Conservation (phyloP, 2,329 filamentous ascomycete species). For the Clonostachys solani region DNA sequence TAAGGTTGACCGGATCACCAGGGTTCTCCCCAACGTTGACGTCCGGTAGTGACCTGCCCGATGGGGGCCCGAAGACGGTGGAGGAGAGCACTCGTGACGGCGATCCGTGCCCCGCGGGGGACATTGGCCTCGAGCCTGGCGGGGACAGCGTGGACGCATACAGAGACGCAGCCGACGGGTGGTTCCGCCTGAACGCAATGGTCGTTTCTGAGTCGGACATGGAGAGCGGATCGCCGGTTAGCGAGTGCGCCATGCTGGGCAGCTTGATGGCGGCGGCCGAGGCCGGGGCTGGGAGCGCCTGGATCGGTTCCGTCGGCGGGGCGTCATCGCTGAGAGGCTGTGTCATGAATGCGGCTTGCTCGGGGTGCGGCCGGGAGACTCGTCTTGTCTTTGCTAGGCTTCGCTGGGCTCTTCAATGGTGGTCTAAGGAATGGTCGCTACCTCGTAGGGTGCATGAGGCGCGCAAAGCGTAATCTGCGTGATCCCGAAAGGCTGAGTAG, state of each 20-base stretch:
- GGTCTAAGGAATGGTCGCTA: not conserved
- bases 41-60: conserved; percentile 38
- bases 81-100: conserved; percentile 52
- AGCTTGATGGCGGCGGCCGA: conserved; percentile 44
- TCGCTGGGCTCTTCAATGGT: no score
- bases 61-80: conserved; percentile 50
- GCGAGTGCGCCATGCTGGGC: conserved; percentile 57
- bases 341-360: conserved; percentile 55
- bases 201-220: conserved; percentile 47
- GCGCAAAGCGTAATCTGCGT: conserved; percentile 9
- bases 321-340: conserved; percentile 56
- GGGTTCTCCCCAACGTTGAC: conserved; percentile 34
- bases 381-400: not conserved
- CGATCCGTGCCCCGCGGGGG: conserved; percentile 57
- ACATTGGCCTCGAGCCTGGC: conserved; percentile 63
- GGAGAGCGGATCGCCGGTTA: conserved; percentile 41
- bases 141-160: conserved; percentile 66
- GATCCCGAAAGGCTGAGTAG: conserved; percentile 10
- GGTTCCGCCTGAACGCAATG: conserved; percentile 48
- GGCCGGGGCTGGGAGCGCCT: conserved; percentile 64
- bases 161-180: conserved; percentile 55
- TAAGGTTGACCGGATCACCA: conserved; percentile 57
- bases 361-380: conserved; percentile 5
- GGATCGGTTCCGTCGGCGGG: conserved; percentile 61
- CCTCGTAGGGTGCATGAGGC: conserved; percentile 5